Percentiles rank a stretch among this genome's conserved stretches.
Conservation (phyloP, 768 basidiomycete genomes). For the Naganishia vaughanmartiniae region DNA sequence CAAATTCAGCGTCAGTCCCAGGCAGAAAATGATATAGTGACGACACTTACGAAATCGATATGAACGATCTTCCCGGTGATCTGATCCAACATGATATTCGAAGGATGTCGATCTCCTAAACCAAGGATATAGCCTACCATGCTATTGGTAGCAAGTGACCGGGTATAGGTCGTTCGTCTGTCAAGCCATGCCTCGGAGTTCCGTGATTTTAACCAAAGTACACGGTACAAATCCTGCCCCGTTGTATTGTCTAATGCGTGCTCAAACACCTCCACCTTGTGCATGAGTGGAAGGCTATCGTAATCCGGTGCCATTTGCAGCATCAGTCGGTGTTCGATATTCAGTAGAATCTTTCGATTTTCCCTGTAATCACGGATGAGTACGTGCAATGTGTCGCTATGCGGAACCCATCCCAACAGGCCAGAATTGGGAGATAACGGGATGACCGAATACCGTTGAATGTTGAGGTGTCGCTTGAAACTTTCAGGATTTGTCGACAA, state of each 20-base stretch:
- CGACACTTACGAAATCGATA: slow-evolving; percentile 58
- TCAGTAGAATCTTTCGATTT: slow-evolving; percentile 89
- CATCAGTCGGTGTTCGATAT: slow-evolving; percentile 98
- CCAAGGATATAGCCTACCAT: slow-evolving; percentile 99
- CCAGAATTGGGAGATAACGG: slow-evolving; percentile 95
- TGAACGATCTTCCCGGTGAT: slow-evolving; percentile 92
- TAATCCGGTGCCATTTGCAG: slow-evolving; percentile 99
- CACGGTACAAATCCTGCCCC: slow-evolving; percentile 93
- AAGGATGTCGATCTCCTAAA: slow-evolving; percentile 95
- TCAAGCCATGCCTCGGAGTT: slow-evolving; percentile 99
- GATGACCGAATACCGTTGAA: slow-evolving; percentile 87
- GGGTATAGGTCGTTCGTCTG: slow-evolving; percentile 88
- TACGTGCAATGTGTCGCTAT: slow-evolving; percentile 92
- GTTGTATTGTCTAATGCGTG: slow-evolving; percentile 98
- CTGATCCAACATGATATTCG: slow-evolving; percentile 86
- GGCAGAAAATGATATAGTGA: slow-evolving; percentile 59
- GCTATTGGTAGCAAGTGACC: slow-evolving; percentile 91
- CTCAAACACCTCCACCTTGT: slow-evolving; percentile 99
- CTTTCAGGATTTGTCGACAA: slow-evolving; percentile 88
- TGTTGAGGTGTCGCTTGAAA: slow-evolving; percentile 92
- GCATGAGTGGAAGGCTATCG: slow-evolving; percentile 84
- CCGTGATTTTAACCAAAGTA: slow-evolving; percentile 90
- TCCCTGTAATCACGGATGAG: slow-evolving; percentile 95
- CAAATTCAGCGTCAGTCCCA: not conserved
- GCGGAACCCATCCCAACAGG: slow-evolving; percentile 89